These are phyloP conservation scores for Paramecium octaurelia DNA, from an alignment of 73 alveolate genomes.

Conservation along the genomic window DNA sequence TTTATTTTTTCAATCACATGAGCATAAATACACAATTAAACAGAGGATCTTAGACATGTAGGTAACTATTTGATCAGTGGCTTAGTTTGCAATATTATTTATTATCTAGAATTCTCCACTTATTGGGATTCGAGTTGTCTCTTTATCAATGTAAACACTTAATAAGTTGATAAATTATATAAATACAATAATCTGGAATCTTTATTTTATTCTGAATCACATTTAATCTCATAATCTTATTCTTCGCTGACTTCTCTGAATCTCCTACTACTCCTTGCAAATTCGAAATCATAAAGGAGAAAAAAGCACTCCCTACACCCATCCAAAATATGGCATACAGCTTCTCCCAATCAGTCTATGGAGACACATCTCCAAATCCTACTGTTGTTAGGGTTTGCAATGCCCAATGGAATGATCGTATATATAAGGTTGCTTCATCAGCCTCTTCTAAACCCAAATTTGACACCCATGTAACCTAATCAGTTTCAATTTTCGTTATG, in stretches of 20 bases:
- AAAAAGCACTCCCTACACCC: conserved; percentile 68
- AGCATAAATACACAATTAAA: conserved; percentile 29
- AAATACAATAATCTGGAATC: conserved; percentile 27
- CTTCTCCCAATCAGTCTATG: conserved; percentile 58
- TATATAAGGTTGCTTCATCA: conserved; percentile 19
- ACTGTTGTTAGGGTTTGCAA: conserved; percentile 68
- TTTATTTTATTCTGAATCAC: neutral
- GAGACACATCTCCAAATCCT: conserved; percentile 70
- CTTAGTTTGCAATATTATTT: neutral
- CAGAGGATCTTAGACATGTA: conserved; percentile 41
- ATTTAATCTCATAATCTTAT: conserved; percentile 37
- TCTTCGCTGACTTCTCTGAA: conserved; percentile 23
- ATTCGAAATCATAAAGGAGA: conserved; percentile 66
- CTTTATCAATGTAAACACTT: conserved; percentile 11
- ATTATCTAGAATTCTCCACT: neutral
- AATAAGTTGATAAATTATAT: neutral
- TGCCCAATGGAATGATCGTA: conserved; percentile 66
- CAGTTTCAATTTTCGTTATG: conserved; percentile 47
- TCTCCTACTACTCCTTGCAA: conserved; percentile 51
- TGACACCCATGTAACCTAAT: conserved; percentile 61
- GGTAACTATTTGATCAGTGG: conserved; percentile 36
- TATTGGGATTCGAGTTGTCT: conserved; percentile 33
- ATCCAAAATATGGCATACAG: conserved; percentile 61
- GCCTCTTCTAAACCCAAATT: conserved; percentile 30
- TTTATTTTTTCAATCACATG: conserved; percentile 29